Evolutionary conservation across 1,139 yeast genomes (phyloP).

Genomic region (Kurtzmaniella quercitrusa): DNA sequence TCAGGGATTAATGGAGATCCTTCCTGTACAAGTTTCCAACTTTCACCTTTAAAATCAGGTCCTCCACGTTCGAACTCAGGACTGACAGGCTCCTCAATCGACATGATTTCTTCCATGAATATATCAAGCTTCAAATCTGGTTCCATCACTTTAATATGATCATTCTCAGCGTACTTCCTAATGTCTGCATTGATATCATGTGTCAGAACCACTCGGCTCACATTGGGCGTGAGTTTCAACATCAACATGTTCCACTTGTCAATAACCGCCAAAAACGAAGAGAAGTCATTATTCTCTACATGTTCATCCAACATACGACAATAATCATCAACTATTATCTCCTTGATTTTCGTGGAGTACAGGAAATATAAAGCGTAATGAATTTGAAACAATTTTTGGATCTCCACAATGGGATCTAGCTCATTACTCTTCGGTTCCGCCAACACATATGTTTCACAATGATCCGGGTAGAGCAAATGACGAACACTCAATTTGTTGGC

Average conservation of each 20-base stretch:
- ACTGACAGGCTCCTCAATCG: conserved; percentile 7
- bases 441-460: conserved; percentile 35
- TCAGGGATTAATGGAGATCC: too few species aligned
- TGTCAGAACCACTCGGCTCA: conserved; percentile 3
- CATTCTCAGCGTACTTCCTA: conserved; percentile 19
- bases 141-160: conserved; percentile 14
- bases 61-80: conserved; percentile 8
- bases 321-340: conserved; percentile 30
- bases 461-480: conserved; percentile 39
- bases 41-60: background rate
- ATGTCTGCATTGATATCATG: conserved; percentile 32
- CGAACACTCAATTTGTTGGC: conserved; percentile 31
- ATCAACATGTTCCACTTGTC: conserved; percentile 43
- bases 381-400: conserved; percentile 49
- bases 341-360: conserved; percentile 34
- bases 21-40: background rate
- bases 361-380: conserved; percentile 39
- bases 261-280: conserved; percentile 29
- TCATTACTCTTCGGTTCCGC: conserved; percentile 51
- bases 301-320: conserved; percentile 28
- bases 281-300: conserved; percentile 31
- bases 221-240: conserved; percentile 32
- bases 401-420: conserved; percentile 68
- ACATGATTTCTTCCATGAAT: conserved; percentile 21
- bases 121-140: conserved; percentile 22